A percentile compares a stretch with the other conserved stretches of the same genome.
phyloP scores from a whole-genome alignment of 768 basidiomycete genomes.

The Suillus spraguei region DNA sequence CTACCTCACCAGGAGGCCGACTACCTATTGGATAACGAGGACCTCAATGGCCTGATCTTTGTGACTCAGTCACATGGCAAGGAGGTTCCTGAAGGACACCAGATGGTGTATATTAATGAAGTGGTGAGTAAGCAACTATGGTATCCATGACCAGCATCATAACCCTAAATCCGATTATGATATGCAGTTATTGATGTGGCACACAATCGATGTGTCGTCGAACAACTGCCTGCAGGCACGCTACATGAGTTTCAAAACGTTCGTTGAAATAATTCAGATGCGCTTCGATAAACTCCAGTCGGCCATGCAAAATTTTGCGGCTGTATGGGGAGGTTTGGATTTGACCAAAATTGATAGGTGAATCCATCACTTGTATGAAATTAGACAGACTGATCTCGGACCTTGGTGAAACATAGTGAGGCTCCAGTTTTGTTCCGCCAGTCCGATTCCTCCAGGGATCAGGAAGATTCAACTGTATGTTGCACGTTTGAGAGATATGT shows the following conservation, averaged over 20 bases:
- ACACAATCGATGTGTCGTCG: not conserved
- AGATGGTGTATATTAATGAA: constrained; percentile 2
- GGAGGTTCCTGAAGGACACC: not conserved
- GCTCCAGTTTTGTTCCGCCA: not conserved
- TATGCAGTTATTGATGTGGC: not conserved
- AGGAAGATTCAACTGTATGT: not conserved
- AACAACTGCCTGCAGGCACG: not conserved
- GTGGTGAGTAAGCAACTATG: not conserved
- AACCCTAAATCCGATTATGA: not conserved
- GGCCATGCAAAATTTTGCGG: not conserved
- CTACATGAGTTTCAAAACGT: not conserved
- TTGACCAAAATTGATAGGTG: not conserved
- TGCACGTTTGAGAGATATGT: not conserved
- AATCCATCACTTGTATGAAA: not conserved
- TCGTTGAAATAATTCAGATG: not conserved
- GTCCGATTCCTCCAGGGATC: not conserved
- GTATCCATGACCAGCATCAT: not conserved
- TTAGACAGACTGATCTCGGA: not conserved
- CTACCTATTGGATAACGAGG: not conserved
- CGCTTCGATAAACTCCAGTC: not conserved
- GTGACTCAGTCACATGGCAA: not conserved
- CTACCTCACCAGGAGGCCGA: not conserved
- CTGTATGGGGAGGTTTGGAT: not conserved
- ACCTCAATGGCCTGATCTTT: not conserved
- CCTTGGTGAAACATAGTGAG: not conserved